Percentiles rank a stretch among this genome's conserved stretches.
Evolutionary conservation across 1,284 basidiomycete genomes (phyloP).

Genomic region (Limonomyces culmigenus): DNA sequence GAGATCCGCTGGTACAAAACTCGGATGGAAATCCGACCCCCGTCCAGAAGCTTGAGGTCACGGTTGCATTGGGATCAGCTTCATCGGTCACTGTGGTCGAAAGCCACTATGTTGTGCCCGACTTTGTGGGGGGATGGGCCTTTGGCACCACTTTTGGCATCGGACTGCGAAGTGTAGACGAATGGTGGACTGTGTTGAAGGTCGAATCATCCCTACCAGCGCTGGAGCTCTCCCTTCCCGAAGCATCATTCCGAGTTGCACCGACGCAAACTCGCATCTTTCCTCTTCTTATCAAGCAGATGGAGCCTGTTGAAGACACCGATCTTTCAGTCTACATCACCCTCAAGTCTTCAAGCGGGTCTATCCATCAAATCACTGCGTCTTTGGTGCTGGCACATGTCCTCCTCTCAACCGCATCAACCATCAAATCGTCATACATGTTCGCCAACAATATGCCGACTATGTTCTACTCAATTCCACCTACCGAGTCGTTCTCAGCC

Average conservation of each 20-base stretch:
- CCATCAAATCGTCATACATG: slow-evolving; percentile 42
- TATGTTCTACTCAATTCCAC: slow-evolving; percentile 38
- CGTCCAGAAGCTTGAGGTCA: slow-evolving; percentile 29
- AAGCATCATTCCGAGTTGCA: slow-evolving; percentile 23
- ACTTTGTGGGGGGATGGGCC: slow-evolving; percentile 51
- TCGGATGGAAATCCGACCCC: slow-evolving; percentile 24
- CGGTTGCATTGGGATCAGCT: too few species aligned
- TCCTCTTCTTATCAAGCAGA: slow-evolving; percentile 30
- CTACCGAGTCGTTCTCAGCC: slow-evolving; percentile 17
- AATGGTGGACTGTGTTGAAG: slow-evolving; percentile 45
- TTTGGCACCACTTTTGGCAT: slow-evolving; percentile 54
- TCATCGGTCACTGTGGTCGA: too few species aligned
- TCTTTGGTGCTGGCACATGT: too few species aligned
- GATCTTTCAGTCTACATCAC: slow-evolving; percentile 18
- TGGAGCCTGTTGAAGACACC: slow-evolving; percentile 14
- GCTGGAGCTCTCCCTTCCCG: slow-evolving; percentile 10
- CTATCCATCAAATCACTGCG: too few species aligned
- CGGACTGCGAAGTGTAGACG: slow-evolving; percentile 31
- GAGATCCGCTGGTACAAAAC: slow-evolving; percentile 51
- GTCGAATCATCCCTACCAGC: too few species aligned
- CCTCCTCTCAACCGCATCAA: too few species aligned
- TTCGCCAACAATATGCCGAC: slow-evolving; percentile 37
- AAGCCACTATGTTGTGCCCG: slow-evolving; percentile 35
- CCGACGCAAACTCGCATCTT: slow-evolving; percentile 44
- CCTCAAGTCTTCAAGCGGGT: too few species aligned